phyloP scores from a whole-genome alignment of 2,329 filamentous ascomycete genomes.

The Xylariaceae sp. region DNA sequence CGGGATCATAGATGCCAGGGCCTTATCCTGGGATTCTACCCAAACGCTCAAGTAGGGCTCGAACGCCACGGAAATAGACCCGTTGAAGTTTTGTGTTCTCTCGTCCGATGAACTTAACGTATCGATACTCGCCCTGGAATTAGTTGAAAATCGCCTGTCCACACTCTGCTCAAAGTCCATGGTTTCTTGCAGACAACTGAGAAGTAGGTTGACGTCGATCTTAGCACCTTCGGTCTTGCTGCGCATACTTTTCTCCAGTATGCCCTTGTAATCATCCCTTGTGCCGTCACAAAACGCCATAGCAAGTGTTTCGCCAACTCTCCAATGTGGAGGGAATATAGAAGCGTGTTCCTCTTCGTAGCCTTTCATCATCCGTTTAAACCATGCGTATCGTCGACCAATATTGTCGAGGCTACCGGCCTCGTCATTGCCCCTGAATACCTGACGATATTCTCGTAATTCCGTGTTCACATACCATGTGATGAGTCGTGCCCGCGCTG shows the following conservation, averaged over 20 bases:
- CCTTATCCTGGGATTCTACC: conserved; percentile 93
- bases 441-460: conserved; percentile 87
- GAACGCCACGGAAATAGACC: conserved; percentile 92
- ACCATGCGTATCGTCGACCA: conserved; percentile 90
- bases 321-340: conserved; percentile 85
- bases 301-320: conserved; percentile 81
- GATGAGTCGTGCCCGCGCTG: conserved; percentile 72
- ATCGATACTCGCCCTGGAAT: conserved; percentile 77
- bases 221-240: conserved; percentile 69
- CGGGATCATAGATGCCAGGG: conserved; percentile 76
- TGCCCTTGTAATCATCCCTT: conserved; percentile 89
- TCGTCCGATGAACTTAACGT: conserved; percentile 78
- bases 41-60: conserved; percentile 95
- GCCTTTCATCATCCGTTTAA: conserved; percentile 88
- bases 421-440: conserved; percentile 95
- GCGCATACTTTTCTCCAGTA: conserved; percentile 82
- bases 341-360: conserved; percentile 89
- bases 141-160: conserved; percentile 73
- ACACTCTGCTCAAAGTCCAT: conserved; percentile 93
- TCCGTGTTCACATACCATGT: conserved; percentile 99
- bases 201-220: conserved; percentile 81
- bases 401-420: conserved; percentile 96
- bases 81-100: conserved; percentile 71
- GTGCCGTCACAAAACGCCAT: conserved; percentile 95
- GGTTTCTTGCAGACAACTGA: conserved; percentile 89